Evolutionary conservation across 2,329 filamentous ascomycete genomes (phyloP), one percentile per base, ranked within the genome.

Genomic region (Escovopsis weberi): DNA sequence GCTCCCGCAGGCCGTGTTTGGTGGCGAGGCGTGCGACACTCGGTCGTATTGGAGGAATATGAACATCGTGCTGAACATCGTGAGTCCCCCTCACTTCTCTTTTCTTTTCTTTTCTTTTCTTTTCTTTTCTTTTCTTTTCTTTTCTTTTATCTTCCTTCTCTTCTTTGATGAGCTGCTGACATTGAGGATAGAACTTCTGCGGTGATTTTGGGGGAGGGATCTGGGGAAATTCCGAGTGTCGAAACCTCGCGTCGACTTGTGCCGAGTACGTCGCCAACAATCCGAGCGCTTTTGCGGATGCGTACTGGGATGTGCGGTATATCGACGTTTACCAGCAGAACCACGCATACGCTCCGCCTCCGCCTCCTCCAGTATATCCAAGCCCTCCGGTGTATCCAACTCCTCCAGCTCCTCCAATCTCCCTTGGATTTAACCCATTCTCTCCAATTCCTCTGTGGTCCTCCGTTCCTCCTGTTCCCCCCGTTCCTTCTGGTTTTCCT

Each of bases 41-140:
- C 66, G 78, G 45, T 58, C 61, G 0, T 72, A 75, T 51, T 88
- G 89, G 60, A 69, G 66, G 42, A 66, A 80, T 41, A 73, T 88
- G 68, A 76, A 75, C 49, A 74, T 93, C 44, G 78, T 85, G 35
- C 72, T 87, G 51, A 78, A 86, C 54, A 87, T 78, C 37, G 68
- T 69, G 39, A 53, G 59, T 53, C 18, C 2, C 18, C 12, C 11
- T 9, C 3, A 9, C 28, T 32, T 32, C 28, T 11, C 3, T 1
- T 30, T 30, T 10, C 28, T 10, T 10, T 30, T 30, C 6, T 10
- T 30, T 10, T 10, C 28, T 10, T 30, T 30, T 30, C 6, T 6
- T 10, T 30, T 30, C 10, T 30, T 30, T 30, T 10, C 28, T 30
- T 3, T 10, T 30, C 10, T 10, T 2, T 10, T 30, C 12, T 35